phyloP scores from a whole-genome alignment of 305 asterid species.

The Galium porrigens region DNA sequence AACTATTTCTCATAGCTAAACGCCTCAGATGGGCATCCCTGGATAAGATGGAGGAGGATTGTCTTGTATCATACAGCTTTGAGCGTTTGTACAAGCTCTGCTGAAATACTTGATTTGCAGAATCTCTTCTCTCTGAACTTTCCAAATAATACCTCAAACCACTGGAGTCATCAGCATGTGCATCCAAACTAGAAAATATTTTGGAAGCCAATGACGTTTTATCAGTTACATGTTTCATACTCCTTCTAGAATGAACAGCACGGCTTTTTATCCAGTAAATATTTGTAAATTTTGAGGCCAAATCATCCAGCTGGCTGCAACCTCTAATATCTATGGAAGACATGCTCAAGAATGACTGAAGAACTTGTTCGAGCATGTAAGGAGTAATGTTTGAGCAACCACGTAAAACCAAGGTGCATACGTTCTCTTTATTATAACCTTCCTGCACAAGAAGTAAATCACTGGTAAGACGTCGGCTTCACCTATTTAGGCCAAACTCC shows the following conservation, averaged over 20 bases:
- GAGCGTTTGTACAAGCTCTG: slow-evolving; percentile 93
- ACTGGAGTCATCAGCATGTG: slow-evolving; percentile 64
- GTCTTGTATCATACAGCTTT: slow-evolving; percentile 84
- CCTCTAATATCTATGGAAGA: slow-evolving; percentile 80
- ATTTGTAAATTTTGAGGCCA: slow-evolving; percentile 62
- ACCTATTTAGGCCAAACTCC: not conserved
- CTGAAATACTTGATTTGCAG: slow-evolving; percentile 71
- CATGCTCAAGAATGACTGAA: slow-evolving; percentile 45
- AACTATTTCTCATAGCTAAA: slow-evolving; percentile 73
- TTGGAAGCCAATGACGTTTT: slow-evolving; percentile 32
- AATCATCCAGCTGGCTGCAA: slow-evolving; percentile 74
- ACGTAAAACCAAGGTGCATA: slow-evolving; percentile 58
- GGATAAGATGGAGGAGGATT: slow-evolving; percentile 74
- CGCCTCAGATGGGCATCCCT: slow-evolving; percentile 94
- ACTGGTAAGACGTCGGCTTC: slow-evolving; percentile 9
- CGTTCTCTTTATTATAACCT: slow-evolving; percentile 57
- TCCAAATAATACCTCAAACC: slow-evolving; percentile 90
- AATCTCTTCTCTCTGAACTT: slow-evolving; percentile 82
- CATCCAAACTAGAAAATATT: slow-evolving; percentile 18
- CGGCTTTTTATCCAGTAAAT: slow-evolving; percentile 59
- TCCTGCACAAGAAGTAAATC: slow-evolving; percentile 42
- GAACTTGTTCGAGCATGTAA: slow-evolving; percentile 62
- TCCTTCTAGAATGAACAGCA: slow-evolving; percentile 38
- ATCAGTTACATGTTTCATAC: slow-evolving; percentile 45
- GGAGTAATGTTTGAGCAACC: slow-evolving; percentile 68